Conservation (phyloP, 208 protist species). For the Leishmania martiniquensis region DNA sequence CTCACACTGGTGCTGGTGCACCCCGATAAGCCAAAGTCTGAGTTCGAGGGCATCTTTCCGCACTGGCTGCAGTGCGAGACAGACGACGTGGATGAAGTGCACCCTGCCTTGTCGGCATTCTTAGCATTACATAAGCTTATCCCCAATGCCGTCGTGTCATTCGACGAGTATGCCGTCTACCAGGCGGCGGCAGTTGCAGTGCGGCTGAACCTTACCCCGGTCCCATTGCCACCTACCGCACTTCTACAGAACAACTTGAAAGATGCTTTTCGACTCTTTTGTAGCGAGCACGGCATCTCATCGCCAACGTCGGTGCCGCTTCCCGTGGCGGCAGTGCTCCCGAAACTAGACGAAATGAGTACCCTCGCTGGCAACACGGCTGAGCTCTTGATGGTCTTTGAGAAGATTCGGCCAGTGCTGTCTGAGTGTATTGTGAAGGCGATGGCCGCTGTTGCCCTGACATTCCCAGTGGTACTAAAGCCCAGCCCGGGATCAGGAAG, state of each 20-base stretch:
- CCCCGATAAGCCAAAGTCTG: slow-evolving; percentile 27
- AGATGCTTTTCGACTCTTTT: slow-evolving; percentile 56
- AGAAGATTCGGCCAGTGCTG: slow-evolving; percentile 1
- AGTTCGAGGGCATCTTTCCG: slow-evolving; percentile 54
- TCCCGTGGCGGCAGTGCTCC: slow-evolving; percentile 1
- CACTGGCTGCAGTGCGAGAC: slow-evolving; percentile 65
- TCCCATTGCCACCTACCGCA: slow-evolving; percentile 55
- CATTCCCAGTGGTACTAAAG: slow-evolving; percentile 76
- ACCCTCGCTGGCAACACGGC: not conserved
- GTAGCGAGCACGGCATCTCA: slow-evolving; percentile 33
- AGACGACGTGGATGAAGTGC: slow-evolving; percentile 40
- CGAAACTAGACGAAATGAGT: not conserved
- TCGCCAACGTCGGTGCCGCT: slow-evolving; percentile 37
- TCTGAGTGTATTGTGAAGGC: not conserved
- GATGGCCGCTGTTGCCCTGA: not conserved
- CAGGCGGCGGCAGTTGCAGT: slow-evolving; percentile 52
- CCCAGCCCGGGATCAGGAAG: slow-evolving; percentile 80
- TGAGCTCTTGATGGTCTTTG: not conserved
- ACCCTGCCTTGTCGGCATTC: slow-evolving; percentile 33
- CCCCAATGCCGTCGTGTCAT: slow-evolving; percentile 72
- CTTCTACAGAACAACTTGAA: slow-evolving; percentile 67
- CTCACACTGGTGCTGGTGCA: slow-evolving; percentile 59
- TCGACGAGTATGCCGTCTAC: slow-evolving; percentile 88
- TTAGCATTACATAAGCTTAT: slow-evolving; percentile 17
- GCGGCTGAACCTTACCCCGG: slow-evolving; percentile 20